These are phyloP conservation scores for Plasmodium sp. DNA, from an alignment of 169 alveolate species.

Conservation along the genomic window DNA sequence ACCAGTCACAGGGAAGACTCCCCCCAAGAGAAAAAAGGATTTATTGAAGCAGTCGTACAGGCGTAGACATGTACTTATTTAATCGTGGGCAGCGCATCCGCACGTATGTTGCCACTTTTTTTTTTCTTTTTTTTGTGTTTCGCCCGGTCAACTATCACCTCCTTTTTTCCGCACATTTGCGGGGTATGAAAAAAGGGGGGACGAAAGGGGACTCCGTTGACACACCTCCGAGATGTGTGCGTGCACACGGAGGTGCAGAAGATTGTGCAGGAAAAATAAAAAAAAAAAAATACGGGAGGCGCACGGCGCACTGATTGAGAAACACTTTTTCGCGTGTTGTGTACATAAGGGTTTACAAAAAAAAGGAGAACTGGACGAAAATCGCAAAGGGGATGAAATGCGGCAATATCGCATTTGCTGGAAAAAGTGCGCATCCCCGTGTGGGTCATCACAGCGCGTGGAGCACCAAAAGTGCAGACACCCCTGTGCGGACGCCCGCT, in stretches of 20 bases:
- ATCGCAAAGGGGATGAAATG: neutral
- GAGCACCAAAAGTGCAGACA: neutral
- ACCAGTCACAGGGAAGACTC: neutral
- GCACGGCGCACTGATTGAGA: neutral
- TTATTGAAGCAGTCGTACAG: neutral
- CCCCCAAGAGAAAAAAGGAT: neutral
- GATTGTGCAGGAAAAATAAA: neutral
- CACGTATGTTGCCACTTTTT: neutral
- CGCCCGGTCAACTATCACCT: neutral
- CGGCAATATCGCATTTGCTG: neutral
- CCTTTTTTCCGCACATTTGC: neutral
- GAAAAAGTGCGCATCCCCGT: neutral
- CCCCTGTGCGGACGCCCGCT: neutral
- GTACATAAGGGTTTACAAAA: neutral
- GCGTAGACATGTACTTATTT: neutral
- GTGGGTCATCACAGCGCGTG: neutral
- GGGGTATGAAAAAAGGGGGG: neutral
- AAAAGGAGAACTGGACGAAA: neutral
- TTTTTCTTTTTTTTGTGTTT: neutral
- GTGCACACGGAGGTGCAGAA: neutral
- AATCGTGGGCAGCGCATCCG: neutral
- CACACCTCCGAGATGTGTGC: neutral
- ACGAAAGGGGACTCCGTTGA: neutral
- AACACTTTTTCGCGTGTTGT: neutral
- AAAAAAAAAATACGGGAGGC: neutral